A percentile compares a stretch with the other conserved stretches of the same genome.
Conservation (phyloP, 371 early-diverging fungal genomes). For the Blakeslea trispora region DNA sequence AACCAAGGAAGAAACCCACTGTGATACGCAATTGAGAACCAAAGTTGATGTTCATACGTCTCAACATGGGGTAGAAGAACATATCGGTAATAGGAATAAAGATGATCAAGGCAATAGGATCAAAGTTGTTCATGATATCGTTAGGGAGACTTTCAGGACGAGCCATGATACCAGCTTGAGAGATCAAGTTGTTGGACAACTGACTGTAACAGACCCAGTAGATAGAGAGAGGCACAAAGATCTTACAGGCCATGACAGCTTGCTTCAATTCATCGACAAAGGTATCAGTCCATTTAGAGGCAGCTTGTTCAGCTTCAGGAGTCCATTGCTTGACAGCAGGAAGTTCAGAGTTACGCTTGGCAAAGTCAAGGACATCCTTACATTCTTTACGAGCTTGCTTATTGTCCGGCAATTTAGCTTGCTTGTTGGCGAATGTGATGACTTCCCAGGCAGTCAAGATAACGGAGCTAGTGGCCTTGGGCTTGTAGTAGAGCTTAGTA, state of each 20-base stretch:
- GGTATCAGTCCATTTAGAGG: slow-evolving; percentile 55
- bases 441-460: slow-evolving; percentile 54
- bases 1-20: slow-evolving; percentile 63
- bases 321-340: slow-evolving; percentile 50
- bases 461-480: slow-evolving; percentile 58
- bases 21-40: slow-evolving; percentile 40
- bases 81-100: slow-evolving; percentile 70
- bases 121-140: slow-evolving; percentile 64
- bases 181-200: slow-evolving; percentile 69
- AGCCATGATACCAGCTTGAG: slow-evolving; percentile 66
- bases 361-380: slow-evolving; percentile 48
- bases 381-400: slow-evolving; percentile 25
- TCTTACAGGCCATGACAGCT: slow-evolving; percentile 67
- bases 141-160: slow-evolving; percentile 55
- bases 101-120: slow-evolving; percentile 69
- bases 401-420: slow-evolving; percentile 38
- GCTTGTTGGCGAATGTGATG: slow-evolving; percentile 43
- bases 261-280: slow-evolving; percentile 68
- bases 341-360: slow-evolving; percentile 49
- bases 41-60: slow-evolving; percentile 39
- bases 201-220: slow-evolving; percentile 80
- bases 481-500: slow-evolving; percentile 55
- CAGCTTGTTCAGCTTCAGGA: slow-evolving; percentile 34
- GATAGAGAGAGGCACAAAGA: slow-evolving; percentile 66
- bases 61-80: slow-evolving; percentile 64